Conservation (phyloP, 805 yeast genomes). For the Sugiyamaella mastotermitis region DNA sequence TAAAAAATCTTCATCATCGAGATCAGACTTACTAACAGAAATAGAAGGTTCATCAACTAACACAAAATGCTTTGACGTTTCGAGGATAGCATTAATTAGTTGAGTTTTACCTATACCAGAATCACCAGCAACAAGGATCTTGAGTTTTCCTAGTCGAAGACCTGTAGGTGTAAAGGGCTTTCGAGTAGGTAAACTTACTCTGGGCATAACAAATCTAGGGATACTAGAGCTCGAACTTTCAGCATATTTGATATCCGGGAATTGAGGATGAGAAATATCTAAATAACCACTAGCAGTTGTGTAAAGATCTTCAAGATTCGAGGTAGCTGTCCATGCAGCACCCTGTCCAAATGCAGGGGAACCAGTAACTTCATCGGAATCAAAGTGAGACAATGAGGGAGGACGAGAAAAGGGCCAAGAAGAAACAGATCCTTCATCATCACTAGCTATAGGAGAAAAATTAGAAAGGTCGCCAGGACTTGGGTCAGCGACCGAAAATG, state of each 20-base stretch:
- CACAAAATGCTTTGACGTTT: constrained; percentile 37
- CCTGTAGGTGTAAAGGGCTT: constrained; percentile 23
- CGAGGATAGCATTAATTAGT: constrained; percentile 75
- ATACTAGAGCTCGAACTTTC: neutral
- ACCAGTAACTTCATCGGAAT: neutral
- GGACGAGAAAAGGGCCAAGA: constrained; percentile 12
- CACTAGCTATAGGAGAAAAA: neutral
- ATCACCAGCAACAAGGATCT: constrained; percentile 72
- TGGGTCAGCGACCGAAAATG: neutral
- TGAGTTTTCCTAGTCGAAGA: constrained; percentile 22
- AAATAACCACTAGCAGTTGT: neutral
- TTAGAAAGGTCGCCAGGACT: neutral
- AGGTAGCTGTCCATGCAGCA: too few species aligned
- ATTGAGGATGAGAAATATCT: neutral
- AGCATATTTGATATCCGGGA: neutral
- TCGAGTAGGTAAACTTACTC: constrained; percentile 18
- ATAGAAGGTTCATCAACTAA: constrained; percentile 17
- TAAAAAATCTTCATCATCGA: constrained; percentile 15
- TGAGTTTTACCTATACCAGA: constrained; percentile 84
- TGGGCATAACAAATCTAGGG: constrained; percentile 21
- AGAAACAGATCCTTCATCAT: constrained; percentile 14
- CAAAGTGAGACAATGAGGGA: constrained; percentile 9
- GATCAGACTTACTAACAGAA: constrained; percentile 3
- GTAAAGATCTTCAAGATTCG: neutral
- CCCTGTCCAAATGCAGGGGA: neutral